Percentiles rank a stretch among this genome's conserved stretches.
Evolutionary conservation across 352 stramenopile species (phyloP).

Genomic region (Phytopythium mirpurense): DNA sequence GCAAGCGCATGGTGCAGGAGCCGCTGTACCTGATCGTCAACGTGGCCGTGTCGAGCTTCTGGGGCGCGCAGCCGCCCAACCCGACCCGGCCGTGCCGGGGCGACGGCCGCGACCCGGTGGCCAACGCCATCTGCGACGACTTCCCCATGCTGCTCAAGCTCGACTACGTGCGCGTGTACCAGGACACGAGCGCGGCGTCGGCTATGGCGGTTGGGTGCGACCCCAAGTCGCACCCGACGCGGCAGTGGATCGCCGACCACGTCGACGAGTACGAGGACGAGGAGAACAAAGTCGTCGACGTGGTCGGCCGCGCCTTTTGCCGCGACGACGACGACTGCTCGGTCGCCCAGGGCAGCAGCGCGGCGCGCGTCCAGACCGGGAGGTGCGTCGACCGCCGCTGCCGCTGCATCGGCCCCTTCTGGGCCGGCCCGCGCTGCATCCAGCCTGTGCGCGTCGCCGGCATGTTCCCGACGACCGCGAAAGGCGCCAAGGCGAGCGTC

Average conservation of each 20-base stretch:
- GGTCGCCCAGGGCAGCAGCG: constrained; percentile 5
- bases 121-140: constrained; percentile 51
- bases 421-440: constrained; percentile 4
- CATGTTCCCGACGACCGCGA: background rate
- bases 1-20: constrained; percentile 91
- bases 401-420: constrained; percentile 3
- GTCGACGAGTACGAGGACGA: constrained; percentile 69
- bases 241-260: constrained; percentile 72
- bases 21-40: constrained; percentile 96
- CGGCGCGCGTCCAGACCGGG: background rate
- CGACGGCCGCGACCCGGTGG: constrained; percentile 29
- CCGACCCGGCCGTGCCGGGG: constrained; percentile 46
- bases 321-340: constrained; percentile 52
- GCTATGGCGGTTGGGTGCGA: constrained; percentile 60
- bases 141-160: constrained; percentile 75
- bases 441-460: constrained; percentile 1
- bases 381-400: background rate
- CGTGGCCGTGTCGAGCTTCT: constrained; percentile 90
- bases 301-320: constrained; percentile 65
- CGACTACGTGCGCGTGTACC: constrained; percentile 79
- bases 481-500: background rate
- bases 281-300: constrained; percentile 49
- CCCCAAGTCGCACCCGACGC: constrained; percentile 54
- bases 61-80: constrained; percentile 75
- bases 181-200: constrained; percentile 33